phyloP scores from a whole-genome alignment of 371 early-diverging fungal genomes.

The Mortierella sp. region DNA sequence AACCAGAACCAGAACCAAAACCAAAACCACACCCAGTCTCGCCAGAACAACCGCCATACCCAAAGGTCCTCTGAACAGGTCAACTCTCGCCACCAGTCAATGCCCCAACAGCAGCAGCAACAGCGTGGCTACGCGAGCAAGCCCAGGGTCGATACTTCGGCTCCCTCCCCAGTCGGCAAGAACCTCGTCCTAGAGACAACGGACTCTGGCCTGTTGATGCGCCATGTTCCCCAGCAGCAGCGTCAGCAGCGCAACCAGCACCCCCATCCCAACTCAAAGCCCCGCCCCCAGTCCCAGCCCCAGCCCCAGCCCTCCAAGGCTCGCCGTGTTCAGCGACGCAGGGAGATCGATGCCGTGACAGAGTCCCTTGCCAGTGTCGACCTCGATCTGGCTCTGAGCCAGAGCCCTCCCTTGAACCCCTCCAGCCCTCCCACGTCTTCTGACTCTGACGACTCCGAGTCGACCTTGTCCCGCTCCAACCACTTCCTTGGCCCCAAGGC shows the following conservation, averaged over 20 bases:
- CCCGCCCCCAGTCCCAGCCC: conserved; percentile 30
- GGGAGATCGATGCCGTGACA: conserved; percentile 41
- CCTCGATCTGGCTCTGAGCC: conserved; percentile 34
- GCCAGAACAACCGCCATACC: conserved; percentile 10
- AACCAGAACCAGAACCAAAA: conserved; percentile 7
- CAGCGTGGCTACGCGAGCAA: conserved; percentile 13
- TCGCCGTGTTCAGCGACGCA: conserved; percentile 48
- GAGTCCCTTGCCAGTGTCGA: conserved; percentile 40
- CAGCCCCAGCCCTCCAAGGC: conserved; percentile 50
- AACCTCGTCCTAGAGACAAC: background rate
- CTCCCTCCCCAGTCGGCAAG: no score
- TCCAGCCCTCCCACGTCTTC: conserved; percentile 53
- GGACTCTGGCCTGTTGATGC: background rate
- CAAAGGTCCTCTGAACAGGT: conserved; percentile 13
- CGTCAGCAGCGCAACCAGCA: conserved; percentile 29
- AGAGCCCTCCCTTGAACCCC: conserved; percentile 46
- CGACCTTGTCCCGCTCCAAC: conserved; percentile 21
- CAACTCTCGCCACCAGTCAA: conserved; percentile 41
- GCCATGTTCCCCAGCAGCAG: conserved; percentile 9
- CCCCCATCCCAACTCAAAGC: conserved; percentile 30
- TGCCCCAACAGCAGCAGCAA: conserved; percentile 41
- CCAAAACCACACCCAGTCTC: conserved; percentile 12
- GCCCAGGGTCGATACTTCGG: conserved; percentile 9
- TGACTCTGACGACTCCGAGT: conserved; percentile 55
- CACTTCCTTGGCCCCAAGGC: conserved; percentile 13